Conservation (phyloP, 257 asterid genomes). For the Nicotiana knightiana region DNA sequence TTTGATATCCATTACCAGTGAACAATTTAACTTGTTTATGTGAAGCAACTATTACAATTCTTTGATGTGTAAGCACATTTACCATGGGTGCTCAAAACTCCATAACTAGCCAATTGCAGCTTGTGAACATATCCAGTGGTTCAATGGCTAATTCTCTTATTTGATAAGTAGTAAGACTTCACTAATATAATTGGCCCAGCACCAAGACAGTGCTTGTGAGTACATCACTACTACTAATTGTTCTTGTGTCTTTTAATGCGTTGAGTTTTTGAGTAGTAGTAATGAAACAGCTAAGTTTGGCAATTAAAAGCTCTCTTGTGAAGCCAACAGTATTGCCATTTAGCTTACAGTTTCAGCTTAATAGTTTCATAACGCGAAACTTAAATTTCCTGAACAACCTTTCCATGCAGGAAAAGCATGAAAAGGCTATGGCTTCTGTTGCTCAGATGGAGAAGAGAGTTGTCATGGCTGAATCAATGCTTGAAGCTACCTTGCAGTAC, state of each 20-base stretch:
- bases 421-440: conserved; percentile 41
- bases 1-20: conserved; percentile 18
- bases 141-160: neutral
- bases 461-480: conserved; percentile 84
- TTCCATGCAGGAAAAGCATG: conserved; percentile 62
- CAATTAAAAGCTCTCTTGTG: neutral
- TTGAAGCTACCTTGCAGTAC: conserved; percentile 80
- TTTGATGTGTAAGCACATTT: conserved; percentile 3
- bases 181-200: neutral
- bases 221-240: neutral
- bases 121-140: neutral
- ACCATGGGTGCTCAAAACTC: neutral
- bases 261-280: neutral
- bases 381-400: neutral
- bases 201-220: neutral
- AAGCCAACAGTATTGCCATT: neutral
- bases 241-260: neutral
- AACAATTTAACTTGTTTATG: neutral
- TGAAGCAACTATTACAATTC: neutral
- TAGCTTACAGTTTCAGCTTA: neutral
- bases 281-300: neutral
- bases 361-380: neutral
- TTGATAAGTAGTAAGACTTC: neutral
- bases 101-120: neutral
- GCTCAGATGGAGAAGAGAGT: conserved; percentile 74